These are phyloP conservation scores for Ustilaginoidea virens DNA, from an alignment of 2,329 filamentous ascomycete species.

Conservation along the genomic window DNA sequence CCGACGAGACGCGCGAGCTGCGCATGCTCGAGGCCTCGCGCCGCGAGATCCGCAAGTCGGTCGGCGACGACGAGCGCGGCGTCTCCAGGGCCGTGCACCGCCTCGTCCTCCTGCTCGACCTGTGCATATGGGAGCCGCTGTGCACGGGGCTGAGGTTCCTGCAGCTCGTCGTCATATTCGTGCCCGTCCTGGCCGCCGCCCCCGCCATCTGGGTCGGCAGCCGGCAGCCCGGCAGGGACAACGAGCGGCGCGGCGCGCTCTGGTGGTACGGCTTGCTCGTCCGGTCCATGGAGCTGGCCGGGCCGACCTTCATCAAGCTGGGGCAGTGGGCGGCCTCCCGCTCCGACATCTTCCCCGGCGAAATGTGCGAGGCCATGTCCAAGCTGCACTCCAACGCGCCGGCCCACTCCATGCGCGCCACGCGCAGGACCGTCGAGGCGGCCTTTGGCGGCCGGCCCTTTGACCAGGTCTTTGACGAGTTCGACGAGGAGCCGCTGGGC, in stretches of 20 bases:
- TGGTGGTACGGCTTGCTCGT: slow-evolving; percentile 95
- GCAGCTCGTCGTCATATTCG: slow-evolving; percentile 75
- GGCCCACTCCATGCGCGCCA: slow-evolving; percentile 70
- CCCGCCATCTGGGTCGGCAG: slow-evolving; percentile 69
- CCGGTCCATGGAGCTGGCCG: slow-evolving; percentile 76
- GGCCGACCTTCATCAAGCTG: slow-evolving; percentile 95
- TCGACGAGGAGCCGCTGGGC: slow-evolving; percentile 74
- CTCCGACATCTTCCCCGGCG: slow-evolving; percentile 86
- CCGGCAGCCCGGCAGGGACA: slow-evolving; percentile 45
- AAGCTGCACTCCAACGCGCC: slow-evolving; percentile 89
- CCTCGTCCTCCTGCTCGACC: slow-evolving; percentile 51
- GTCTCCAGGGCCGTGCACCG: slow-evolving; percentile 41
- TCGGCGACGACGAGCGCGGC: slow-evolving; percentile 46
- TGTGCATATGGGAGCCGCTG: slow-evolving; percentile 68
- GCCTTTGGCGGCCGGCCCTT: slow-evolving; percentile 73
- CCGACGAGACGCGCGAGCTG: slow-evolving; percentile 54
- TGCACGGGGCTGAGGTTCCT: slow-evolving; percentile 80
- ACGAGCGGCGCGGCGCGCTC: slow-evolving; percentile 66
- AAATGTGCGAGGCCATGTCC: slow-evolving; percentile 89
- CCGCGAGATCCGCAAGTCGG: slow-evolving; percentile 56
- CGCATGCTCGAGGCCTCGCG: slow-evolving; percentile 78
- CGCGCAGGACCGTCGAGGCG: slow-evolving; percentile 61
- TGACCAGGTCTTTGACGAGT: slow-evolving; percentile 91
- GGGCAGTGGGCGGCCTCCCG: slow-evolving; percentile 97
- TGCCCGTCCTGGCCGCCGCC: slow-evolving; percentile 70